phyloP scores from a whole-genome alignment of 2,329 filamentous ascomycete genomes.

The Diaporthe sp. region DNA sequence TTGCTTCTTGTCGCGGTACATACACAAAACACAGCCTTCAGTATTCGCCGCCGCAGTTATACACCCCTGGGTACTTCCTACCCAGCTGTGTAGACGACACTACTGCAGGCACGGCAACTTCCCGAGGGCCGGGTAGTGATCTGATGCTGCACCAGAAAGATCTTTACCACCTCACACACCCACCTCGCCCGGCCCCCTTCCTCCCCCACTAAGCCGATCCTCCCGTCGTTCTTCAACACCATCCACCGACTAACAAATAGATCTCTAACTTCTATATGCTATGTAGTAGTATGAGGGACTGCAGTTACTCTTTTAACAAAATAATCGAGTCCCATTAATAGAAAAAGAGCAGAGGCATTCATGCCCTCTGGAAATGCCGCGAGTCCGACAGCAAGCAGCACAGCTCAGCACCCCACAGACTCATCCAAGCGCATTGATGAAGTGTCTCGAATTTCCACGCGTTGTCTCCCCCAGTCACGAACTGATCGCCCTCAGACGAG shows the following conservation, averaged over 20 bases:
- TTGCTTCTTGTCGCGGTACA: not conserved
- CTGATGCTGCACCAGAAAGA: conserved; percentile 26
- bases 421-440: conserved; percentile 29
- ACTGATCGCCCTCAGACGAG: conserved; percentile 33
- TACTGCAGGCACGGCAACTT: conserved; percentile 33
- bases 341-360: not conserved
- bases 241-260: not conserved
- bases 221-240: not conserved
- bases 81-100: conserved; percentile 1
- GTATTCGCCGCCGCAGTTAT: conserved; percentile 13
- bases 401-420: conserved; percentile 28
- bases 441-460: conserved; percentile 27
- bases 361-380: not conserved
- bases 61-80: conserved; percentile 4
- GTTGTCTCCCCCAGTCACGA: conserved; percentile 24
- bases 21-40: not conserved
- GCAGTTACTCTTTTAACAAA: not conserved
- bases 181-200: not conserved
- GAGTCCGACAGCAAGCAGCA: not conserved
- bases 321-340: not conserved
- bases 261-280: not conserved
- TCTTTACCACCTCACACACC: conserved; percentile 15
- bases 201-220: not conserved
- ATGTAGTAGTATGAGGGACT: not conserved
- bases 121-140: conserved; percentile 21